Conservation (phyloP, 345 rosid genomes). For the Lepidium sativum region DNA sequence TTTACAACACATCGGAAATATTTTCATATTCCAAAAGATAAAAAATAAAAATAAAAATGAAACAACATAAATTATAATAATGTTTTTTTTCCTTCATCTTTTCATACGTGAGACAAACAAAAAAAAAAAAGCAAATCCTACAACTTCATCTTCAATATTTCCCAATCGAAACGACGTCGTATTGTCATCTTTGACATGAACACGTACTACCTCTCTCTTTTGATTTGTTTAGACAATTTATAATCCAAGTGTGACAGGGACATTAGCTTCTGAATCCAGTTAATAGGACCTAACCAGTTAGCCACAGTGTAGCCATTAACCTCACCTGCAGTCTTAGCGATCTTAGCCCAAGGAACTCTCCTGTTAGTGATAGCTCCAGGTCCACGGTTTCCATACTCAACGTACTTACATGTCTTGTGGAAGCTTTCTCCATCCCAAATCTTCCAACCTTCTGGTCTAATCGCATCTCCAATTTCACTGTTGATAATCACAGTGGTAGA, state of each 20-base stretch:
- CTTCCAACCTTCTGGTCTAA: conserved; percentile 57
- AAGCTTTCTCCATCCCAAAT: conserved; percentile 33
- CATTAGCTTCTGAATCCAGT: conserved; percentile 40
- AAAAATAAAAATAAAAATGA: not conserved
- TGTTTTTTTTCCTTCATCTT: not conserved
- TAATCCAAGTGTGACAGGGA: conserved; percentile 38
- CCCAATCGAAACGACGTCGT: conserved; percentile 10
- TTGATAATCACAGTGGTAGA: conserved; percentile 56
- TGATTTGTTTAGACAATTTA: not conserved
- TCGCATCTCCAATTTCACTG: conserved; percentile 44
- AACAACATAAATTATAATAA: not conserved
- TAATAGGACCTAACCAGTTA: conserved; percentile 28
- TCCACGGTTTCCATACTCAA: conserved; percentile 57
- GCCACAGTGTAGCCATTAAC: conserved; percentile 36
- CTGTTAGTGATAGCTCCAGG: conserved; percentile 40
- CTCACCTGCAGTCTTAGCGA: conserved; percentile 27
- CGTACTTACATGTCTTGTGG: conserved; percentile 30
- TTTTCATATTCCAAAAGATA: not conserved
- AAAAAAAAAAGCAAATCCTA: conserved; percentile 6
- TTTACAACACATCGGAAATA: conserved; percentile 2
- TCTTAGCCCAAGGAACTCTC: conserved; percentile 52
- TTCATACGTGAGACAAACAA: conserved; percentile 14
- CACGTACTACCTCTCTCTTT: conserved; percentile 9
- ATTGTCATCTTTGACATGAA: conserved; percentile 10
- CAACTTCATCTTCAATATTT: conserved; percentile 16